A percentile compares a stretch with the other conserved stretches of the same genome.
Conservation (phyloP, 768 basidiomycete genomes). For the Daedalea quercina region DNA sequence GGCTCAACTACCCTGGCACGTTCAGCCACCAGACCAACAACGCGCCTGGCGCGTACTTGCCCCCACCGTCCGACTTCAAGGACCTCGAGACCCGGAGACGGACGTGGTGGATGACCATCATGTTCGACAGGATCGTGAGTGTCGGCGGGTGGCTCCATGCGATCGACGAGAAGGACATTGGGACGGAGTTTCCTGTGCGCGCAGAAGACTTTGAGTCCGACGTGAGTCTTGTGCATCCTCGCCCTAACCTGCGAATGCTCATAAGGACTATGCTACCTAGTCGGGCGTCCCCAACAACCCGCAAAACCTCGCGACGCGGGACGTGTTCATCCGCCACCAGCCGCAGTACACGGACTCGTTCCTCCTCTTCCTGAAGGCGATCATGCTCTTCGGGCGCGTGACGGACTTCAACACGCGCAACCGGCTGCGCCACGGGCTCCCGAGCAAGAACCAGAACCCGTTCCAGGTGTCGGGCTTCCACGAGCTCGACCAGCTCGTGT, state of each 20-base stretch:
- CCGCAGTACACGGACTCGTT: conserved; percentile 80
- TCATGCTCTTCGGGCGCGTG: conserved; percentile 81
- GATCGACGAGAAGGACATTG: conserved; percentile 77
- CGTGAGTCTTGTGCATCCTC: conserved; percentile 33
- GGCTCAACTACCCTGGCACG: conserved; percentile 82
- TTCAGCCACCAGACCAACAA: conserved; percentile 61
- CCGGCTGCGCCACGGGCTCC: conserved; percentile 58
- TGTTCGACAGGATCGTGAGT: conserved; percentile 72
- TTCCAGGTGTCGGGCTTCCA: conserved; percentile 61
- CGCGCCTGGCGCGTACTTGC: conserved; percentile 74
- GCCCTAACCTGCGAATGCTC: conserved; percentile 2
- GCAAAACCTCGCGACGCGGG: conserved; percentile 58
- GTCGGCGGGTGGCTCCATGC: conserved; percentile 81
- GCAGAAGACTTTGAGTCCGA: conserved; percentile 71
- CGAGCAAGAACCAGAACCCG: conserved; percentile 69
- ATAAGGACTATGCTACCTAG: conserved; percentile 28
- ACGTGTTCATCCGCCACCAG: conserved; percentile 65
- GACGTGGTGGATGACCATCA: conserved; percentile 89
- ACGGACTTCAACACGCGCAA: conserved; percentile 81
- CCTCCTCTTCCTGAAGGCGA: conserved; percentile 71
- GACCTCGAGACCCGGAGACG: conserved; percentile 76
- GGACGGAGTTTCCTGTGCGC: conserved; percentile 76
- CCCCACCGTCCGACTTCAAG: conserved; percentile 67
- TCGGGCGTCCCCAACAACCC: conserved; percentile 60
- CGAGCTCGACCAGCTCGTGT: conserved; percentile 64